phyloP scores from a whole-genome alignment of 129 eudicot species.

The Lonicera japonica region DNA sequence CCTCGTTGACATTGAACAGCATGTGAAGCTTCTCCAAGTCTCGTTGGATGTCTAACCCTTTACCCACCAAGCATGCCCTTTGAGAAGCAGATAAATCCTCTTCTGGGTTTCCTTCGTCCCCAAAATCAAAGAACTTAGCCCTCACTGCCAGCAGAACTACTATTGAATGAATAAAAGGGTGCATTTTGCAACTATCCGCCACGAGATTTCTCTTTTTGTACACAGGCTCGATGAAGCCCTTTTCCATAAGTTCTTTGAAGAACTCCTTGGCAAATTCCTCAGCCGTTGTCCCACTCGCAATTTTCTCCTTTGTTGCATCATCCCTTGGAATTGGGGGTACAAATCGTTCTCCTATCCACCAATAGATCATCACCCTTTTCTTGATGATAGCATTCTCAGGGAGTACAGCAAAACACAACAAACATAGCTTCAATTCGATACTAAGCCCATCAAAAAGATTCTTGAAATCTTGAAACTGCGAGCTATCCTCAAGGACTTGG shows the following conservation, averaged over 20 bases:
- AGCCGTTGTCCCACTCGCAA: too few species aligned
- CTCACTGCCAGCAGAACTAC: neutral
- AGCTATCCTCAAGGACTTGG: neutral
- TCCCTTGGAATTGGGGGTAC: neutral
- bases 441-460: neutral
- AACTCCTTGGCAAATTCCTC: constrained; percentile 9
- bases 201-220: neutral
- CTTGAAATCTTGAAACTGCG: neutral
- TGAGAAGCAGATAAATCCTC: neutral
- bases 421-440: neutral
- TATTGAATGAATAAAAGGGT: constrained; percentile 10
- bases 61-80: constrained; percentile 16
- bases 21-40: constrained; percentile 14
- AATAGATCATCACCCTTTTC: constrained; percentile 2
- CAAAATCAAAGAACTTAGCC: constrained; percentile 17
- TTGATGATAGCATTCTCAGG: constrained; percentile 1
- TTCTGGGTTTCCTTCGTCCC: constrained; percentile 1
- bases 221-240: constrained; percentile 21
- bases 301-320: neutral
- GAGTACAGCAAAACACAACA: neutral
- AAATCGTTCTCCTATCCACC: constrained; percentile 6
- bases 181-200: constrained; percentile 4
- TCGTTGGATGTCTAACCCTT: neutral
- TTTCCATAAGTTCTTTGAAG: constrained; percentile 3
- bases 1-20: constrained; percentile 15